A percentile compares a stretch with the other conserved stretches of the same genome.
Conservation (phyloP, 2,329 filamentous ascomycete genomes). For the Pseudopithomyces maydicus region DNA sequence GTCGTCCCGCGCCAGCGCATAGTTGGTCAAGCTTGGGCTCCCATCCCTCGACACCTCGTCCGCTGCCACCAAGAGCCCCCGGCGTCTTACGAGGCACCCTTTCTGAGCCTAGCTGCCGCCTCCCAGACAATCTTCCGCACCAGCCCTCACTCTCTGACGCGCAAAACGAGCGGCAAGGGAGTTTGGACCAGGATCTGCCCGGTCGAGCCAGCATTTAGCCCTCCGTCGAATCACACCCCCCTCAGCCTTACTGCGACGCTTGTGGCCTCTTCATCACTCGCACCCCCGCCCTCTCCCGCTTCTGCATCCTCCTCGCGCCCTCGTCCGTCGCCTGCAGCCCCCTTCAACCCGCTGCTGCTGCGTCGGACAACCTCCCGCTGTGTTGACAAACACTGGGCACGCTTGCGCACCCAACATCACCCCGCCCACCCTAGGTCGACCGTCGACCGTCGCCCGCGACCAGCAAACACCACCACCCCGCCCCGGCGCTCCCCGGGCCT, state of each 20-base stretch:
- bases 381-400: conserved; percentile 12
- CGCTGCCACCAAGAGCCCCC: neutral
- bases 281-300: conserved; percentile 6
- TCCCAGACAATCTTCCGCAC: conserved; percentile 12
- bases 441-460: neutral
- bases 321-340: conserved; percentile 6
- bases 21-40: neutral
- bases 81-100: neutral
- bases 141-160: conserved; percentile 13
- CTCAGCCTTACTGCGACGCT: conserved; percentile 23
- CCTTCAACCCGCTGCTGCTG: neutral
- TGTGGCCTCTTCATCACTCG: neutral
- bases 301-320: neutral
- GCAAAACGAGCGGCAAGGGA: conserved; percentile 9
- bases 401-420: conserved; percentile 1
- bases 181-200: conserved; percentile 16
- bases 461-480: conserved; percentile 15
- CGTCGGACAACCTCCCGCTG: neutral
- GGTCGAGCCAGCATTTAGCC: conserved; percentile 21
- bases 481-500: conserved; percentile 5
- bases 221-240: conserved; percentile 24
- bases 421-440: neutral
- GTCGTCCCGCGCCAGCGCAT: neutral
- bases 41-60: conserved; percentile 14
- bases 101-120: conserved; percentile 14